Conservation (phyloP, 2,329 filamentous ascomycete genomes). For the Escovopsis weberi region DNA sequence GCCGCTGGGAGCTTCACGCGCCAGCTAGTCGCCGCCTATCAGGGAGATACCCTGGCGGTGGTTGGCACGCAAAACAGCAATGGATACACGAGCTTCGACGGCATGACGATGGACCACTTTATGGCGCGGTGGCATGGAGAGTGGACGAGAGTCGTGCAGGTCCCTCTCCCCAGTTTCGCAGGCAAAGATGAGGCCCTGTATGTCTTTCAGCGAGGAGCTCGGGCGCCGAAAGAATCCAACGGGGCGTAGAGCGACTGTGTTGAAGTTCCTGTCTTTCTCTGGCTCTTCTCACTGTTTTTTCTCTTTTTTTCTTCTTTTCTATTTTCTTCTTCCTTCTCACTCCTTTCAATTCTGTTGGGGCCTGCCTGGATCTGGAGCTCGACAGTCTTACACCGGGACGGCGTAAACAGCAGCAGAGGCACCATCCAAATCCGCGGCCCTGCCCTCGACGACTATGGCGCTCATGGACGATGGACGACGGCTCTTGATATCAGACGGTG, state of each 20-base stretch:
- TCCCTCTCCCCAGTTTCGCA: constrained; percentile 59
- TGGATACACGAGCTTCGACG: constrained; percentile 56
- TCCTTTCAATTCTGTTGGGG: not conserved
- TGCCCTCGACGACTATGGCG: no score
- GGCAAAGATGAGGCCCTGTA: constrained; percentile 66
- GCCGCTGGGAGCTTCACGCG: constrained; percentile 50
- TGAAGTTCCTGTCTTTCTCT: not conserved
- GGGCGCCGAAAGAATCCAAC: constrained; percentile 13
- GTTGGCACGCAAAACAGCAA: constrained; percentile 63
- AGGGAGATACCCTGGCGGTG: constrained; percentile 51
- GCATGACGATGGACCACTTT: constrained; percentile 50
- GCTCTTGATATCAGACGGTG: no score
- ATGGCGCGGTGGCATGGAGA: constrained; percentile 40
- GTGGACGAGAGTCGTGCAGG: constrained; percentile 47
- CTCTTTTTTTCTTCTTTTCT: not conserved
- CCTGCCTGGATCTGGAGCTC: no score
- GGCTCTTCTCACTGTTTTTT: not conserved
- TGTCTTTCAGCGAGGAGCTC: constrained; percentile 42
- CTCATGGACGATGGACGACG: no score
- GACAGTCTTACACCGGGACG: no score
- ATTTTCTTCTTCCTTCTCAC: not conserved
- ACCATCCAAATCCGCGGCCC: no score
- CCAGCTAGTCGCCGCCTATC: constrained; percentile 43
- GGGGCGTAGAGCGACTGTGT: not conserved
- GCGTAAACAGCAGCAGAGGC: no score